Percentiles rank a stretch among this genome's conserved stretches.
These are phyloP conservation scores for Tetratostichococcus sp. DNA, from an alignment of 139 green algal species.

Conservation along the genomic window DNA sequence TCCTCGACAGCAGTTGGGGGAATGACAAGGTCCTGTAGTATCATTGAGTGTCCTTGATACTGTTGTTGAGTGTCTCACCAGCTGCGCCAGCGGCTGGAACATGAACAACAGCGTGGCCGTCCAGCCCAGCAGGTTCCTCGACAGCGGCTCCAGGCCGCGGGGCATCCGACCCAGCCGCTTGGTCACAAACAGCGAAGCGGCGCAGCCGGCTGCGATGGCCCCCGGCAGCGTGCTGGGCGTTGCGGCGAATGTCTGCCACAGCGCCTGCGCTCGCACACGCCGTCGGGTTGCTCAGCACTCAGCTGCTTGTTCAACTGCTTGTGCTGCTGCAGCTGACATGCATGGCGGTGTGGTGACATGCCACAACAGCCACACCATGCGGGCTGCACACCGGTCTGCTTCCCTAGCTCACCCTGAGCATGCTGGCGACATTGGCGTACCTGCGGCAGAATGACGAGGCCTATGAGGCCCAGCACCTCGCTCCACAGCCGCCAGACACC, in stretches of 20 bases:
- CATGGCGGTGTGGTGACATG: too few relatives aligned
- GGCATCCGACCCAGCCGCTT: background rate
- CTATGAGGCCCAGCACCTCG: constrained; percentile 40
- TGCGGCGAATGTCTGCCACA: constrained; percentile 6
- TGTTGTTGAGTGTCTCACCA: constrained; percentile 21
- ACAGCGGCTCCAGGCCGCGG: background rate
- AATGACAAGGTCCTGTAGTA: constrained; percentile 17
- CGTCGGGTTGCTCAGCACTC: background rate
- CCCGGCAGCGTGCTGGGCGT: background rate
- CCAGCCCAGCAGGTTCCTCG: constrained; percentile 46
- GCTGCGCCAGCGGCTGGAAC: constrained; percentile 69
- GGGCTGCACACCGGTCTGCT: too few relatives aligned
- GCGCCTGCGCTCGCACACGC: background rate
- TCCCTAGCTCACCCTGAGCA: too few relatives aligned
- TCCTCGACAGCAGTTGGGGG: too few relatives aligned
- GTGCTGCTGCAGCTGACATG: too few relatives aligned
- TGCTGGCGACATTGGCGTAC: constrained; percentile 22
- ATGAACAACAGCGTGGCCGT: constrained; percentile 73
- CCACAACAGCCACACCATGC: too few relatives aligned
- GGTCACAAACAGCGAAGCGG: constrained; percentile 2
- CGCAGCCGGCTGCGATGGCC: background rate
- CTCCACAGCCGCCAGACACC: constrained; percentile 53
- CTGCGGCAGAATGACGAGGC: constrained; percentile 65
- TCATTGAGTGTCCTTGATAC: background rate
- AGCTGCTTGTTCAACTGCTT: too few relatives aligned